phyloP scores from a whole-genome alignment of 1,284 basidiomycete species.

The Fomitiporia mediterranea region DNA sequence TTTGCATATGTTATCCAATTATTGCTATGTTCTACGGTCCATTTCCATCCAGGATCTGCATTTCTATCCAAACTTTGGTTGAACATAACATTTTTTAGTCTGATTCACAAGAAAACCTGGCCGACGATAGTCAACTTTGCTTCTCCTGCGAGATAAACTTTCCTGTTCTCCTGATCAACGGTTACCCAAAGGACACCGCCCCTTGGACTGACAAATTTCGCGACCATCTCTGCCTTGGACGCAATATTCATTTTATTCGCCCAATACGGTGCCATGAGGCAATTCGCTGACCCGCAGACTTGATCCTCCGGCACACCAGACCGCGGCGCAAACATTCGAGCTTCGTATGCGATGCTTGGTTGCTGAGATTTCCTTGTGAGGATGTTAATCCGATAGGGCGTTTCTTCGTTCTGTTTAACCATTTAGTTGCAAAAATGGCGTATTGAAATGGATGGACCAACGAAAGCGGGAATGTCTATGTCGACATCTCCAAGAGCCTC shows the following conservation, averaged over 20 bases:
- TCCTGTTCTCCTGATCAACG: conserved; percentile 33
- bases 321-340: conserved; percentile 49
- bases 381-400: conserved; percentile 31
- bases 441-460: conserved; percentile 27
- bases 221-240: conserved; percentile 31
- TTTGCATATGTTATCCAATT: background rate
- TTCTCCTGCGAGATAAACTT: conserved; percentile 37
- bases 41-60: too few relatives aligned
- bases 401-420: conserved; percentile 25
- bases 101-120: conserved; percentile 21
- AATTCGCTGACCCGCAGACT: conserved; percentile 56
- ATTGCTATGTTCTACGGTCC: background rate
- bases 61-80: too few relatives aligned
- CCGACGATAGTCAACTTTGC: conserved; percentile 34
- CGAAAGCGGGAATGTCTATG: conserved; percentile 35
- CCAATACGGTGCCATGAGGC: conserved; percentile 50
- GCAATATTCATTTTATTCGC: conserved; percentile 33
- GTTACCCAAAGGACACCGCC: conserved; percentile 44
- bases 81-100: background rate
- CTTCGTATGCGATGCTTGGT: conserved; percentile 39
- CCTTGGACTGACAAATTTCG: conserved; percentile 47
- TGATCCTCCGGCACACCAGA: conserved; percentile 45
- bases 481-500: conserved; percentile 36
- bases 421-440: conserved; percentile 18
- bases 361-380: conserved; percentile 36